Evolutionary conservation across 2,329 filamentous ascomycete genomes (phyloP).

Genomic region (Cladophialophora carrionii): DNA sequence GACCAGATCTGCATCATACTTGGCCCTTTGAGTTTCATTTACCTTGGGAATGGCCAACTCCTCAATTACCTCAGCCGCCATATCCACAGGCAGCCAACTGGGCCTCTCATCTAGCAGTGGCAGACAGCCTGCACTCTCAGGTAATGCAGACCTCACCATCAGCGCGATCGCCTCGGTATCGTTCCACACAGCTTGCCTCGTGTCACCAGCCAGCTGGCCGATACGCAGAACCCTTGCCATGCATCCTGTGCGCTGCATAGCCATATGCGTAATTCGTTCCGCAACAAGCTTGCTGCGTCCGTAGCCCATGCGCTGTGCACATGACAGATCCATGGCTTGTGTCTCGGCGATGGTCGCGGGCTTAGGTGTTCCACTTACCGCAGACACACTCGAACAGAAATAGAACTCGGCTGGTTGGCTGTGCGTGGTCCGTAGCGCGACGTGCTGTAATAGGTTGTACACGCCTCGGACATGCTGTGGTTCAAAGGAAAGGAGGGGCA

Average conservation of each 20-base stretch:
- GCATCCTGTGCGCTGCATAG: slow-evolving; percentile 34
- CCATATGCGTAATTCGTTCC: slow-evolving; percentile 53
- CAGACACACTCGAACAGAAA: slow-evolving; percentile 57
- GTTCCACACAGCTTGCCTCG: slow-evolving; percentile 55
- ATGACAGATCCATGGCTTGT: slow-evolving; percentile 16
- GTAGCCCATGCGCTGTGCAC: slow-evolving; percentile 55
- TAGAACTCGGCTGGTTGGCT: slow-evolving; percentile 42
- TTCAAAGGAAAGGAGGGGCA: slow-evolving; percentile 60
- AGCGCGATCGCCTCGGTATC: slow-evolving; percentile 57
- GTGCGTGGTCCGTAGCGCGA: slow-evolving; percentile 34
- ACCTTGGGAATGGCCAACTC: slow-evolving; percentile 34
- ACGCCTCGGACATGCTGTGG: slow-evolving; percentile 56
- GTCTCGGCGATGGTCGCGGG: slow-evolving; percentile 30
- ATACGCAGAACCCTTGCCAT: slow-evolving; percentile 51
- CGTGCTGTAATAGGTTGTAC: slow-evolving; percentile 50
- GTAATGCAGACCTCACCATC: slow-evolving; percentile 44
- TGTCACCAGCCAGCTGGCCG: slow-evolving; percentile 58
- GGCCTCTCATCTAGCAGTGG: slow-evolving; percentile 51
- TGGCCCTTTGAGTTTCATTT: neutral
- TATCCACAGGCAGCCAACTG: slow-evolving; percentile 52
- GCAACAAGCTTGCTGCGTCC: slow-evolving; percentile 62
- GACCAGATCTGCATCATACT: slow-evolving; percentile 44
- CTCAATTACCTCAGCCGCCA: slow-evolving; percentile 45
- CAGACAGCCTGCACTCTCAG: slow-evolving; percentile 48
- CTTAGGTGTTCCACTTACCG: slow-evolving; percentile 43